These are phyloP conservation scores for Aegilops sharonensis DNA, from an alignment of 176 grass and related monocot species.

Conservation along the genomic window DNA sequence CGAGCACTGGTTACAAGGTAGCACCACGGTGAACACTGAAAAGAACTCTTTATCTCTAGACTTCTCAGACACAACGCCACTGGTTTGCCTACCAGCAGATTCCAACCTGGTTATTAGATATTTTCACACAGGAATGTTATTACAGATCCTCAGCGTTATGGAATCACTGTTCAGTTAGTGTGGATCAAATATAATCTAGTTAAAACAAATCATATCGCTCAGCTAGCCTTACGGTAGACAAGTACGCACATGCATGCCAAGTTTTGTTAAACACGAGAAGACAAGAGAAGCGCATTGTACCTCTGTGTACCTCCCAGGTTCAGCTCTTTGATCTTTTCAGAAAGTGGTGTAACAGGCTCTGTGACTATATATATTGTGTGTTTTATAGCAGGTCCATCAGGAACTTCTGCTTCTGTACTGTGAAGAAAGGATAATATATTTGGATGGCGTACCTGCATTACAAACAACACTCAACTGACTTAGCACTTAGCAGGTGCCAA, in stretches of 20 bases:
- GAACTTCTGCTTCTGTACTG: constrained; percentile 87
- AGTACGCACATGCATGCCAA: neutral
- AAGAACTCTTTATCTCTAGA: neutral
- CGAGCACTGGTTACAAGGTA: neutral
- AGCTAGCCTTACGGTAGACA: neutral
- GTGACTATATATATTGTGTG: constrained; percentile 97
- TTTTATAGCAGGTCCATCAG: constrained; percentile 71
- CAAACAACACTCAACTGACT: constrained; percentile 21
- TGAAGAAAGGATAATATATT: constrained; percentile 99
- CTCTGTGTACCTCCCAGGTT: constrained; percentile 89
- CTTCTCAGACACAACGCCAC: neutral
- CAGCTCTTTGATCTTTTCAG: constrained; percentile 89
- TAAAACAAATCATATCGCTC: neutral
- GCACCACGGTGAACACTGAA: neutral
- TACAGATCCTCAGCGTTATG: neutral
- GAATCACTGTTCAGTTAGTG: neutral
- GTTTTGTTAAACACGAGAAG: constrained; percentile 25
- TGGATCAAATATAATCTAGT: neutral
- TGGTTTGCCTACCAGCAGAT: neutral
- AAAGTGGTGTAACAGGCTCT: constrained; percentile 91
- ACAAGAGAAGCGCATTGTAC: constrained; percentile 44
- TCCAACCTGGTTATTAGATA: neutral
- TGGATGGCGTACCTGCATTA: constrained; percentile 92
- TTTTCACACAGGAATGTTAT: neutral
- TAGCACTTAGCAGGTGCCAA: constrained; percentile 20